Evolutionary conservation across 2,329 filamentous ascomycete species (phyloP).

Genomic region (Hymenoscyphus fraxineus): DNA sequence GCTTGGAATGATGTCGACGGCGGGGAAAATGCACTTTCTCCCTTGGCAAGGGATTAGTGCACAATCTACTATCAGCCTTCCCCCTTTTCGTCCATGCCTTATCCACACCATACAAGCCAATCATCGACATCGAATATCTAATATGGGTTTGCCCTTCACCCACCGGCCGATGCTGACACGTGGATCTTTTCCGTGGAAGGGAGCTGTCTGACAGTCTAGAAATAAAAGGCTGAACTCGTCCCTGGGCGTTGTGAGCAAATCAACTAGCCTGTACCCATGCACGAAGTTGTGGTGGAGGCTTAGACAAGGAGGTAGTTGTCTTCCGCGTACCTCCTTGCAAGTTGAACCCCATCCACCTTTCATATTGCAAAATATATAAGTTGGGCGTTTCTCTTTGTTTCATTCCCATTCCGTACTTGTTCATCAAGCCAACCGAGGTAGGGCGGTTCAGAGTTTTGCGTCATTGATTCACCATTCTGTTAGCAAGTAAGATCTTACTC

Average conservation of each 20-base stretch:
- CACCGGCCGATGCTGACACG: not conserved
- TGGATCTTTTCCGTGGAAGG: not conserved
- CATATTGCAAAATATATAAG: not conserved
- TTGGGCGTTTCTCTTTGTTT: not conserved
- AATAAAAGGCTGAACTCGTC: not conserved
- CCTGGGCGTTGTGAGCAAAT: slow-evolving; percentile 4
- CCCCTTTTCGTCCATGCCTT: not conserved
- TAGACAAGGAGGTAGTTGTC: not conserved
- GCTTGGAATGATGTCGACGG: not conserved
- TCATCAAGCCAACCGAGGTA: not conserved
- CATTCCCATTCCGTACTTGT: not conserved
- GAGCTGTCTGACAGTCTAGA: not conserved
- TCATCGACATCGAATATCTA: not conserved
- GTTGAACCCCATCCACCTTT: not conserved
- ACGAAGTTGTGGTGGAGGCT: slow-evolving; percentile 1
- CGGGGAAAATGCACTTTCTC: not conserved
- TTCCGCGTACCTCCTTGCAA: not conserved
- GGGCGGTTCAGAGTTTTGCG: not conserved
- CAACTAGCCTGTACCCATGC: not conserved
- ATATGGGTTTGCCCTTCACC: not conserved
- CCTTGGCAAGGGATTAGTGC: not conserved
- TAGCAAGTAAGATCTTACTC: not conserved
- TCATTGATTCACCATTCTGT: not conserved
- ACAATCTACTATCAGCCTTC: not conserved
- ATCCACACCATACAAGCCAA: not conserved